Evolutionary conservation across 2,329 filamentous ascomycete genomes (phyloP), one percentile per base, ranked within the genome.

Genomic region (Aspergillus chevalieri): DNA sequence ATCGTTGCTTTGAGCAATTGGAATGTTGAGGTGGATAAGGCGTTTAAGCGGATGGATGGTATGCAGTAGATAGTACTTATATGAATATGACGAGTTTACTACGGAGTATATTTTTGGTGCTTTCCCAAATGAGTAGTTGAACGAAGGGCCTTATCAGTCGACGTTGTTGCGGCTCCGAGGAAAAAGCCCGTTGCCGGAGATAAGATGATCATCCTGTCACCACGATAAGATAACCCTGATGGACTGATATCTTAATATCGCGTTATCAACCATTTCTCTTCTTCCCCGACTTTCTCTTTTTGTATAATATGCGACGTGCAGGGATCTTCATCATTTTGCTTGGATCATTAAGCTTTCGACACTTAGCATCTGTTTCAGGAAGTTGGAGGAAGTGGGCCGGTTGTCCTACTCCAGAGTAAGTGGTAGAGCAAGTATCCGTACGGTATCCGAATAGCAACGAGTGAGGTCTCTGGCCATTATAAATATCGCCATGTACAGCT

Each of bases 1-100:
- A 85, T 94, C 61, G 87, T 95, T 22, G 84, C 82, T 1, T 76
- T 83, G 66, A 89, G 86, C 65, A 77, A 89, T 57, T 95, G 89
- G 88, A 79, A 89, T 1, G 70, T 75, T 49, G 84, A 92, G 68
- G 86, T 91, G 24, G 69, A 78, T 48, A 84, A 81, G 59, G 87
- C 87, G 0, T 83, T 89, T 63, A 77, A 80, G 49, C 77, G 88
- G 50, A 82, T 92, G 74, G 85, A 89, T 60, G 66, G 71, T 12
- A 57, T 62, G 44, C 63, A 69, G 36, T 46, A 52, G 38, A 43
- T 58, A 45, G 60, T 19, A 8, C 28, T 33, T 9, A 4, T 9
- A n/a, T n/a, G n/a, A 38, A 19, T n/a, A 38, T 19, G 15, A 41
- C 19, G 38, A 12, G 10, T 22, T 19, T 2, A 21, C 38, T 10